Evolutionary conservation across 768 basidiomycete genomes (phyloP).

Genomic region (Ramaria sp.): DNA sequence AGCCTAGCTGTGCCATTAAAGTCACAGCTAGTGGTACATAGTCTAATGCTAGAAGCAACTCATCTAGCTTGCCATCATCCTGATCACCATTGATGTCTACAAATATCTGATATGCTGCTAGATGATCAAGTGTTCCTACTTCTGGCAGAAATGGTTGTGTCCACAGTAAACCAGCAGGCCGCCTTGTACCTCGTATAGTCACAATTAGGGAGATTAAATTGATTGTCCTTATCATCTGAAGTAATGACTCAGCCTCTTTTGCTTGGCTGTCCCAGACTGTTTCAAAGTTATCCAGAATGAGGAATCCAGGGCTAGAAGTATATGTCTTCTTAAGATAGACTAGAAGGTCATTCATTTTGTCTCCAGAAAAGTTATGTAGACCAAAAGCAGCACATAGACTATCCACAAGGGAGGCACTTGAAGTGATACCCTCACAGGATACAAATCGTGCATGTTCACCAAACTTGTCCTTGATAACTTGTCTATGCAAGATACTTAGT

Average conservation of each 20-base stretch:
- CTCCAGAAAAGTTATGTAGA: constrained; percentile 13
- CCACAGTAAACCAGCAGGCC: constrained; percentile 4
- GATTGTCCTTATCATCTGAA: constrained; percentile 17
- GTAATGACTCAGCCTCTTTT: constrained; percentile 15
- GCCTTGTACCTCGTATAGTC: constrained; percentile 21
- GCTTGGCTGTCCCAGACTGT: constrained; percentile 24
- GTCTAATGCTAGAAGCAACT: constrained; percentile 17
- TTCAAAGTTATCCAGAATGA: constrained; percentile 33
- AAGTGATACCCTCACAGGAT: constrained; percentile 24
- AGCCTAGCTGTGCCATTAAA: constrained; percentile 21
- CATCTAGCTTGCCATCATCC: constrained; percentile 14
- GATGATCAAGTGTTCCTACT: constrained; percentile 4
- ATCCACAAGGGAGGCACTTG: constrained; percentile 17
- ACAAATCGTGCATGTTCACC: constrained; percentile 21
- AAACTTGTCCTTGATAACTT: constrained; percentile 17
- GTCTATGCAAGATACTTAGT: constrained; percentile 21
- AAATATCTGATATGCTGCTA: constrained; percentile 17
- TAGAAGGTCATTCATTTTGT: constrained; percentile 17
- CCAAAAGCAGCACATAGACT: constrained; percentile 16
- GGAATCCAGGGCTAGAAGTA: constrained; percentile 17
- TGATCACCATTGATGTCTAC: constrained; percentile 16
- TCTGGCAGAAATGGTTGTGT: neutral
- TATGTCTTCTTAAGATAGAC: neutral
- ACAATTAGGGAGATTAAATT: constrained; percentile 22
- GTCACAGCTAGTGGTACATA: constrained; percentile 25